Conservation (phyloP, 2,329 filamentous ascomycete genomes). For the Ascochyta lentis region DNA sequence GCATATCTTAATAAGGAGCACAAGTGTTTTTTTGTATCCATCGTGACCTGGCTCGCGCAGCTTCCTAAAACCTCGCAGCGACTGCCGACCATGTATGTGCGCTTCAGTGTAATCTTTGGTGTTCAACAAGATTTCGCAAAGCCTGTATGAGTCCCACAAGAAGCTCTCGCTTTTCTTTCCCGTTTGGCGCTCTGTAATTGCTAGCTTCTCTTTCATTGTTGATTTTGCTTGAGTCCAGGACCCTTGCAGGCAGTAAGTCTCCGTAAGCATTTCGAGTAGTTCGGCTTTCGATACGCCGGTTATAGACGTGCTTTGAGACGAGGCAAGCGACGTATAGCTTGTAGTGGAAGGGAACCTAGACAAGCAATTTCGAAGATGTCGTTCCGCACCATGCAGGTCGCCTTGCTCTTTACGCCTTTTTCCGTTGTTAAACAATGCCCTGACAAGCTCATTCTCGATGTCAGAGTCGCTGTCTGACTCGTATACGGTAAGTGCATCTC, state of each 20-base stretch:
- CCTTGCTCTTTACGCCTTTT: constrained; percentile 22
- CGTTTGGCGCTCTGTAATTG: constrained; percentile 25
- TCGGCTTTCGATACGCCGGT: constrained; percentile 20
- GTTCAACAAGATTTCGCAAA: constrained; percentile 25
- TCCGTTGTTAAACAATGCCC: constrained; percentile 24
- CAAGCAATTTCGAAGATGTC: constrained; percentile 26
- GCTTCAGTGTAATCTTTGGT: constrained; percentile 28
- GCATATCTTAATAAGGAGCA: constrained; percentile 24
- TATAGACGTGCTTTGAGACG: constrained; percentile 9
- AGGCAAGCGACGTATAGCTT: constrained; percentile 15
- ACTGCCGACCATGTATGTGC: constrained; percentile 27
- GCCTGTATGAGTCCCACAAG: constrained; percentile 21
- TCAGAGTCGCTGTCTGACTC: constrained; percentile 30
- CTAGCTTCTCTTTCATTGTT: constrained; percentile 27
- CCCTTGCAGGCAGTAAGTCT: constrained; percentile 19
- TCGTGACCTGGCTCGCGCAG: constrained; percentile 16
- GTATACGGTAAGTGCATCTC: constrained; percentile 15
- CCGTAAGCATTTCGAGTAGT: constrained; percentile 19
- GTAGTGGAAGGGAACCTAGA: constrained; percentile 15
- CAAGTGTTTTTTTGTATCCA: constrained; percentile 24
- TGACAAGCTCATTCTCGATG: constrained; percentile 26
- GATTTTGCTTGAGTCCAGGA: constrained; percentile 23
- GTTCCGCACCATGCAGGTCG: constrained; percentile 22
- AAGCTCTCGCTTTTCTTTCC: constrained; percentile 25
- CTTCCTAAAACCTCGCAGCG: constrained; percentile 28